Evolutionary conservation across 208 protist species (phyloP).

Genomic region (Leishmania arabica): DNA sequence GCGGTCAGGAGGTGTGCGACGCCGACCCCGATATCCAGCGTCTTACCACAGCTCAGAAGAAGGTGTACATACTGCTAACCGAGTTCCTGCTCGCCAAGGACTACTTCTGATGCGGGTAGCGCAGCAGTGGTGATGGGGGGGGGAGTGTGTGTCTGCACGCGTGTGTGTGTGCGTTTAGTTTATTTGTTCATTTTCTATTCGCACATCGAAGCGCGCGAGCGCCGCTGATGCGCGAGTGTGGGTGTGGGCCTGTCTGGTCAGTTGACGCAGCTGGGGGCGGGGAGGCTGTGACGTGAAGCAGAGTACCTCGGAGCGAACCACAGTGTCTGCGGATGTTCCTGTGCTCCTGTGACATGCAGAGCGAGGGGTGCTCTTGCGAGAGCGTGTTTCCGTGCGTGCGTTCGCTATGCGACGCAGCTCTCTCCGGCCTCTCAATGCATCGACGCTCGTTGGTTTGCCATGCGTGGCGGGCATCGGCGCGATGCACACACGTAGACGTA

Average conservation of each 20-base stretch:
- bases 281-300: background rate
- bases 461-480: background rate
- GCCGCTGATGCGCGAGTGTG: background rate
- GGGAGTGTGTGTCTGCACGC: background rate
- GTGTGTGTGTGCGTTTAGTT: background rate
- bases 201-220: background rate
- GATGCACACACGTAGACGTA: background rate
- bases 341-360: no score
- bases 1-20: slow-evolving; percentile 54
- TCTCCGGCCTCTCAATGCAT: background rate
- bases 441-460: background rate
- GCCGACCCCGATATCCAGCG: slow-evolving; percentile 44
- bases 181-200: background rate
- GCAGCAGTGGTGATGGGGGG: background rate
- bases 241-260: background rate
- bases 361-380: background rate
- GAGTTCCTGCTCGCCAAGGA: slow-evolving; percentile 73
- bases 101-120: slow-evolving; percentile 39
- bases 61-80: slow-evolving; percentile 66
- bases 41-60: slow-evolving; percentile 60
- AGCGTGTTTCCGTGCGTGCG: background rate
- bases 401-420: background rate
- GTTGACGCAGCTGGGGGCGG: background rate
- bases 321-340: background rate
- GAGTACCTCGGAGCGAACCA: background rate